Evolutionary conservation across 192 early-diverging fungal genomes (phyloP), one percentile per base, ranked within the genome.

Genomic region (Thamnidium elegans): DNA sequence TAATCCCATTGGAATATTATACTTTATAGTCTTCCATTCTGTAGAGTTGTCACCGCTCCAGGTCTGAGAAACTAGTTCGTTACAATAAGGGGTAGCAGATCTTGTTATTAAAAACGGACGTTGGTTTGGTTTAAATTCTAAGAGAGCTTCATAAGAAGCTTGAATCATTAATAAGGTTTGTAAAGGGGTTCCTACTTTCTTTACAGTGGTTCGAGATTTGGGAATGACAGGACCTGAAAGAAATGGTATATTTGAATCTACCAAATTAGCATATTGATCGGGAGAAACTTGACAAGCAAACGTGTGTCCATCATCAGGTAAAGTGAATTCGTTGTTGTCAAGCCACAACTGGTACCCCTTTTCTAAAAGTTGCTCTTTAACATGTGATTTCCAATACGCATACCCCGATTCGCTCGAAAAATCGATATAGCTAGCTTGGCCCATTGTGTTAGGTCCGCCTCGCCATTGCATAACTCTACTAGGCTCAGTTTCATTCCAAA

Each of bases 1-100:
- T 14, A 84, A 59, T 7, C 85, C 85, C 83, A 87, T 87, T 0
- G 85, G 76, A 46, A 84, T 78, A 55, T 87, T 87, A 43, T 80
- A 78, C 66, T 84, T 80, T 5, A 87, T 69, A 0, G 85, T 84
- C 3, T 86, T 69, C 85, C 85, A 87, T 43, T 63, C 62, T 11
- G 85, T 80, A 46, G 31, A 63, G 48, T 87, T 87, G 42, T 86
- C 84, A 23, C 85, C 85, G 56, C 76, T 79, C 85, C 85, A 87
- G 13, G 78, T 83, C 39, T 83, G 82, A 5, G 73, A 50, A 4
- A 83, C 82, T 52, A 70, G 68, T 26, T 72, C 58, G 21, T 81
- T 80, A 26, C 81, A 65, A 43, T 81, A 79, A 36, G 78, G 66
- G 7, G 70, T 69, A 7, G 64, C 66, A 15, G 79, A 82, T 4